phyloP scores from a whole-genome alignment of 164 flowering plant genomes.

The Stephania cephalantha region DNA sequence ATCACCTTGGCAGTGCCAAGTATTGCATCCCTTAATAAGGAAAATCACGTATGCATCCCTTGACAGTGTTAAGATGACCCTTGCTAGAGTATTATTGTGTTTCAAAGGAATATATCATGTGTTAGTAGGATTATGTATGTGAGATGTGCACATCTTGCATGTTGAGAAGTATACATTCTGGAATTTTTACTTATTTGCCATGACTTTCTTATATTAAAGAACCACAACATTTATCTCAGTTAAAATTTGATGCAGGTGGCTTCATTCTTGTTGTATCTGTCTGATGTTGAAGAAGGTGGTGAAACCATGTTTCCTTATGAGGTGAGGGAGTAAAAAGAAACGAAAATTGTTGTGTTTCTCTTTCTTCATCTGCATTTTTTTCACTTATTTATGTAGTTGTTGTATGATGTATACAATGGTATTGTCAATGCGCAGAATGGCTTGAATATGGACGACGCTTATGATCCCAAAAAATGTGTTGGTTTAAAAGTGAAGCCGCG shows the following conservation, averaged over 20 bases:
- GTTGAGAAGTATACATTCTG: not conserved
- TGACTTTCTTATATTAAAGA: not conserved
- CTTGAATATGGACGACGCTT: slow-evolving; percentile 39
- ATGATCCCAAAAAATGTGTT: slow-evolving; percentile 55
- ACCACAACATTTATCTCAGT: not conserved
- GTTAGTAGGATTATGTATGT: not conserved
- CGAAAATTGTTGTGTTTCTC: not conserved
- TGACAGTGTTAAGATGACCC: too few species aligned
- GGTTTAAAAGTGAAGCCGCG: slow-evolving; percentile 94
- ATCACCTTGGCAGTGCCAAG: too few species aligned
- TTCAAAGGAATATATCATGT: too few species aligned
- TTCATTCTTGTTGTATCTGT: slow-evolving; percentile 67
- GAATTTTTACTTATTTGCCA: not conserved
- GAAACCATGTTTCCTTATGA: slow-evolving; percentile 87
- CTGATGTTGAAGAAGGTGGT: slow-evolving; percentile 84
- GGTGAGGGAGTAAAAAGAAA: slow-evolving; percentile 28
- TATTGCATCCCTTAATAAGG: too few species aligned
- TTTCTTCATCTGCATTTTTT: too few species aligned
- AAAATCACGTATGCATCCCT: too few species aligned
- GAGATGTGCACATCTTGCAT: not conserved
- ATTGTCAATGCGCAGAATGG: slow-evolving; percentile 50
- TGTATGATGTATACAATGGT: not conserved
- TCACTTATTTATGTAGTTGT: not conserved
- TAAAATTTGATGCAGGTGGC: slow-evolving; percentile 46
- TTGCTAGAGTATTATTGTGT: too few species aligned